A percentile compares a stretch with the other conserved stretches of the same genome.
Evolutionary conservation across 441 rosid genomes (phyloP).

Genomic region (Pelargonium myrrhifolium): DNA sequence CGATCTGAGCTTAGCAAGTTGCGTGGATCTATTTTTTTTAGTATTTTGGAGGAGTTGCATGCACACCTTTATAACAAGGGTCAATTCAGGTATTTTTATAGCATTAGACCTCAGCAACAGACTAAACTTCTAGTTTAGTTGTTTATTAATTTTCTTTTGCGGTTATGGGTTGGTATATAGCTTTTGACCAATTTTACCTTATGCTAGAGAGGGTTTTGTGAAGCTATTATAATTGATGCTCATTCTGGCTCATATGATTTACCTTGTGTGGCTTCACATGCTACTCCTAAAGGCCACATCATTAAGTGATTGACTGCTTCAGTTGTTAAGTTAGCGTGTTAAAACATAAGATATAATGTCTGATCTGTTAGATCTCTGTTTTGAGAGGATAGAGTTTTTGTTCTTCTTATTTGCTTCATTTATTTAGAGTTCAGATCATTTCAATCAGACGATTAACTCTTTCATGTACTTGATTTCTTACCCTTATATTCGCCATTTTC

Average conservation of each 20-base stretch:
- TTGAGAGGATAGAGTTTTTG: too few relatives aligned
- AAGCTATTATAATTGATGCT: conserved; percentile 6
- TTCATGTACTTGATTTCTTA: conserved; percentile 15
- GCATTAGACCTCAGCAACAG: neutral
- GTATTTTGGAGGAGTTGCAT: conserved; percentile 92
- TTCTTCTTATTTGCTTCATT: too few relatives aligned
- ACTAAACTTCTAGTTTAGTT: neutral
- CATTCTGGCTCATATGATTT: conserved; percentile 1
- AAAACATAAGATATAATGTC: too few relatives aligned
- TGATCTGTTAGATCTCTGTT: too few relatives aligned
- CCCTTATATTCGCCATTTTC: conserved; percentile 31
- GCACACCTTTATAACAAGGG: conserved; percentile 94
- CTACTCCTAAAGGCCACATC: neutral
- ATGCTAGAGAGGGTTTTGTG: neutral
- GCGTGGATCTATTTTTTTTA: conserved; percentile 77
- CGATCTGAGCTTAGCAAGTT: conserved; percentile 89
- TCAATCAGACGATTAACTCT: conserved; percentile 3
- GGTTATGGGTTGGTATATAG: neutral
- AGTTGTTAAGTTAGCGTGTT: neutral
- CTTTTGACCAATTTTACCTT: conserved; percentile 3
- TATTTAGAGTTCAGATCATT: conserved; percentile 3
- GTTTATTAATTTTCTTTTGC: neutral
- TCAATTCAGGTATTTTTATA: conserved; percentile 60
- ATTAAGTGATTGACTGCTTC: neutral
- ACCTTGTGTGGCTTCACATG: neutral